Base-by-base conservation (phyloP, 1,284 basidiomycete species). In the Boletellus sp. region DNA sequence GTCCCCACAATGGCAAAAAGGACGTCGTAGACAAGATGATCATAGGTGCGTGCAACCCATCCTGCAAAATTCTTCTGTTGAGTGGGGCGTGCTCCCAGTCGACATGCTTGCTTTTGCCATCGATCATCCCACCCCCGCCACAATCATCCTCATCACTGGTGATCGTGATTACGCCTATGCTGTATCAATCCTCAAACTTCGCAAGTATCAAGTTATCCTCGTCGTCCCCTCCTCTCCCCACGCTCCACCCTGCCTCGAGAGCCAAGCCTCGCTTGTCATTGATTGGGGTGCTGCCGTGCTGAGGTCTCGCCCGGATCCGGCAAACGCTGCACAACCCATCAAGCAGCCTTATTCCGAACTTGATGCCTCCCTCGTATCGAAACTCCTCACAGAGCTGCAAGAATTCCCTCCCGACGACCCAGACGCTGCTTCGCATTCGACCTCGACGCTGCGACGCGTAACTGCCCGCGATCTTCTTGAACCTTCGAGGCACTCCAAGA, bases 1-100 rank as follows among this genome's bases (percentile, higher is more conserved):
- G 77, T 49, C 79, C 79, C 13, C 77, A 79, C 46, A 79, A 77
- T 52, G 78, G 76, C 22, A 69, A 67, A 45, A 81, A 81, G 47
- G 69, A 69, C 19, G 67, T 69, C 22, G 69, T 66, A 6, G 67
- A 71, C 52, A 69, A 69, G 44, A 71, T 71, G 69, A 53, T 71
- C 17, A 32, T 70, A 16, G 69, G 67, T 66, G 49, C 37, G 66
- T 58, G 22, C 11, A 4, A 43, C 29, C 21, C 33, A 11, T 30
- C n/a, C 44, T 16, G 0, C 19, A 4, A 37, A 6, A 41, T 38
- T 13, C 23, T 29, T 39, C 41, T 22, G 29, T 48, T 56, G 33
- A 66, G 36, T 35, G 11, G 36, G 32, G 32, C n/a, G 34, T 43
- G 11, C 39, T 34, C 42, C 26, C 53, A 75, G 73, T 74, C 19